Base-by-base conservation (phyloP, 2,329 filamentous ascomycete species). In the Sclerotinia minor region DNA sequence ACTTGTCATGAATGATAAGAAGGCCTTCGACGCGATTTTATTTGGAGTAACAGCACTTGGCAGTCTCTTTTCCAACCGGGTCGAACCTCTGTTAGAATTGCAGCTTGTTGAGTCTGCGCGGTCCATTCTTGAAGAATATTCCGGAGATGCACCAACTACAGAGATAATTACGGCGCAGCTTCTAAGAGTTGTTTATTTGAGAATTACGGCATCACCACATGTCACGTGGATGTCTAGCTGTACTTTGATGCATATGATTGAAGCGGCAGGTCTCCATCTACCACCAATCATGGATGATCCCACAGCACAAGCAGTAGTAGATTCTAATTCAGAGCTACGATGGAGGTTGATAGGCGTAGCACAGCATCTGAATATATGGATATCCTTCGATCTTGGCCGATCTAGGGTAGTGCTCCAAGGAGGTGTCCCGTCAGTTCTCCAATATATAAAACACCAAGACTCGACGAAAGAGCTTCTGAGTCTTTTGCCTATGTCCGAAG, bases 11-110 rank as follows among this genome's bases (percentile, higher is more conserved):
- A 59, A 60, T 8, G 74, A 73, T 3, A 73, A 74, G 35, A 71
- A 73, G 74, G 76, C 58, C 73, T 81, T 64, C 50, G 77, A 78
- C 60, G 75, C 77, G 4, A 65, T 78, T 5, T 70, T 78, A 17
- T 73, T 73, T 41, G 76, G 78, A 4, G 72, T 79, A 2, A 66
- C 76, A 32, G 76, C 73, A 2, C 67, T 79, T 8, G 76, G 76
- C 7, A 78, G 75, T 26, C 70, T 79, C 17, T 79, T 79, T 58
- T 75, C 73, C 9, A 49, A 59, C 54, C 67, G 9, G 44, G 60
- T 1, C 59, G 75, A 3, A 68, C 67, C 21, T 64, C 73, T 41
- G 72, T 72, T 21, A 17, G 78, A 79, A 70, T 67, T 68, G 45
- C 73, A 75, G 60, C 71, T 76, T 29, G 69, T 71, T 32, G 50